These are phyloP conservation scores for Luzula sylvatica DNA, from an alignment of 176 grass and related monocot genomes.

Conservation along the genomic window DNA sequence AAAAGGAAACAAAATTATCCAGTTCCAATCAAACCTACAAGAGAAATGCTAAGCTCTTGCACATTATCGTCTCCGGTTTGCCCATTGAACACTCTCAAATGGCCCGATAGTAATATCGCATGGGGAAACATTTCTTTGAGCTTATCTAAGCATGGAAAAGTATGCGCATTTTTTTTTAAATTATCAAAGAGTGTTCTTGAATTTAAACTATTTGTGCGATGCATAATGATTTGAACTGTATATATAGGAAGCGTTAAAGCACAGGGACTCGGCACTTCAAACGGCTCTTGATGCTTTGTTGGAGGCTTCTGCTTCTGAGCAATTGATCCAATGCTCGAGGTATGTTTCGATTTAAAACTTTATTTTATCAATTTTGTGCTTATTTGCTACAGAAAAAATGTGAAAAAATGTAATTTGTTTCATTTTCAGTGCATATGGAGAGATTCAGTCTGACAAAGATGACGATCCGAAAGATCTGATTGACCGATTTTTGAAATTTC, in stretches of 20 bases:
- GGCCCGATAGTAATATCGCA: slow-evolving; percentile 37
- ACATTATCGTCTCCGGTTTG: slow-evolving; percentile 5
- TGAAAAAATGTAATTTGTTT: not conserved
- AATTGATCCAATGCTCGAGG: slow-evolving; percentile 68
- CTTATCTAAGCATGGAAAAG: slow-evolving; percentile 57
- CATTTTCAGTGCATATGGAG: slow-evolving; percentile 46
- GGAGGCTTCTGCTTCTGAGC: slow-evolving; percentile 62
- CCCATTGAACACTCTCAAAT: slow-evolving; percentile 29
- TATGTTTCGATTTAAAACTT: slow-evolving; percentile 10
- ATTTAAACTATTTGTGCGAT: not conserved
- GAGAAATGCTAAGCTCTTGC: slow-evolving; percentile 23
- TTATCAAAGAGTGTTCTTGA: not conserved
- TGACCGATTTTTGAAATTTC: slow-evolving; percentile 61
- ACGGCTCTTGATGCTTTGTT: slow-evolving; percentile 63
- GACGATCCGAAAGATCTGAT: slow-evolving; percentile 54
- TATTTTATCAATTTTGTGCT: too few relatives aligned
- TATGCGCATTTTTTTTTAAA: slow-evolving; percentile 13
- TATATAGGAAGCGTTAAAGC: slow-evolving; percentile 53
- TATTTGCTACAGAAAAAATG: too few relatives aligned
- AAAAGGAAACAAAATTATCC: slow-evolving; percentile 27
- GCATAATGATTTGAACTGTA: not conserved
- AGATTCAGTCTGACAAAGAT: slow-evolving; percentile 69
- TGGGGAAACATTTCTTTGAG: slow-evolving; percentile 51
- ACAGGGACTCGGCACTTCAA: slow-evolving; percentile 62
- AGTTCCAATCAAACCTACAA: slow-evolving; percentile 21